These are phyloP conservation scores for Ochetophila trinervis DNA, from an alignment of 306 rosid genomes.

Conservation along the genomic window DNA sequence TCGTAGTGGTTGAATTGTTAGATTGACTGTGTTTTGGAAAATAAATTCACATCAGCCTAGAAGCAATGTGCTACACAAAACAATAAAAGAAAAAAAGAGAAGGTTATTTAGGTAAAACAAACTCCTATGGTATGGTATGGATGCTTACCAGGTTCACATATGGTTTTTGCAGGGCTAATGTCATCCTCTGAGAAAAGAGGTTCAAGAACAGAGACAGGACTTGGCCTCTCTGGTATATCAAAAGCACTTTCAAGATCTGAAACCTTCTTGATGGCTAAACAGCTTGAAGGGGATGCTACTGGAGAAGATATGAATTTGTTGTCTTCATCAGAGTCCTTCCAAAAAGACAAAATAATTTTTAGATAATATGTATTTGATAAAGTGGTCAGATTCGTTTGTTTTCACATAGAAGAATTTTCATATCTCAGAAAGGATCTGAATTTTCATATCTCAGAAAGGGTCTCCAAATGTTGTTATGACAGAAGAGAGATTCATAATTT, in stretches of 20 bases:
- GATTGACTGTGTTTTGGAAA: conserved; percentile 49
- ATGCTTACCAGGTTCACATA: conserved; percentile 45
- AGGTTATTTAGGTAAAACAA: background rate
- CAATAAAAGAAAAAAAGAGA: background rate
- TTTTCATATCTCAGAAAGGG: no score
- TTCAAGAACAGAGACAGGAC: conserved; percentile 91
- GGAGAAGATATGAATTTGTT: conserved; percentile 45
- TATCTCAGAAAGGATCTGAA: no score
- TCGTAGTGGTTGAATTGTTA: conserved; percentile 43
- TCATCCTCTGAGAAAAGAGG: conserved; percentile 60
- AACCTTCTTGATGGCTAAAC: conserved; percentile 31
- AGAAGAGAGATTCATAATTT: background rate
- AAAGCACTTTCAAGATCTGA: conserved; percentile 43
- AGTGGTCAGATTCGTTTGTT: background rate
- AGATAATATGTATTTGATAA: conserved; percentile 6
- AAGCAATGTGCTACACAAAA: background rate
- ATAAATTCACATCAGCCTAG: conserved; percentile 25
- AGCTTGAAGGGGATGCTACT: conserved; percentile 44
- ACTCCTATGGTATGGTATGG: conserved; percentile 2
- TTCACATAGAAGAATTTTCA: background rate
- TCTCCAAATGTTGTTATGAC: background rate
- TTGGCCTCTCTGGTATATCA: conserved; percentile 62
- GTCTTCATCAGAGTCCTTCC: conserved; percentile 50
- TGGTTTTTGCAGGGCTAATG: conserved; percentile 38
- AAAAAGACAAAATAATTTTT: conserved; percentile 13